Conservation (phyloP, 2,329 filamentous ascomycete genomes). For the Colletotrichum godetiae region DNA sequence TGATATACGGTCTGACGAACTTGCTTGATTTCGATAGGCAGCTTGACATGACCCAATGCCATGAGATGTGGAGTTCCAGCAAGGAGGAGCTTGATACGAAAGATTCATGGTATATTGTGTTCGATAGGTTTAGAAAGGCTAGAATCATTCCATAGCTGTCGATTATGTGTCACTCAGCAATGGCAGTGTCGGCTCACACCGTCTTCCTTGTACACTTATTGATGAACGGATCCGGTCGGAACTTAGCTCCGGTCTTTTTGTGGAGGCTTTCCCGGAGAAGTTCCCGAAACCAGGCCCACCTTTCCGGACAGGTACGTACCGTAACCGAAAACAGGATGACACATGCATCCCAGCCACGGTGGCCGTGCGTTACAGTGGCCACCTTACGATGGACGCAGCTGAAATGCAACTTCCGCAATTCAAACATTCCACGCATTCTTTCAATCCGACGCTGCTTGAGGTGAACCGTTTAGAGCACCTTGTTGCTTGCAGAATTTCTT, state of each 20-base stretch:
- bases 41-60: neutral
- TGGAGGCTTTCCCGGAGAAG: neutral
- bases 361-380: conserved; percentile 15
- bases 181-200: neutral
- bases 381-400: conserved; percentile 15
- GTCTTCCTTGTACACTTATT: neutral
- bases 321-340: neutral
- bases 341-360: conserved; percentile 11
- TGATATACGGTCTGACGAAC: neutral
- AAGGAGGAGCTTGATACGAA: neutral
- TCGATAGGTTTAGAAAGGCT: neutral
- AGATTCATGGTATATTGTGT: neutral
- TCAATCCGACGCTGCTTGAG: neutral
- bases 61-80: neutral
- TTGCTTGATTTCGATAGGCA: neutral
- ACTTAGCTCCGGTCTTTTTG: neutral
- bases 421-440: conserved; percentile 5
- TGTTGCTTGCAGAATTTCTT: neutral
- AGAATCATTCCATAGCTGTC: neutral
- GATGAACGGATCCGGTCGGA: neutral
- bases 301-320: neutral
- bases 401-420: conserved; percentile 3
- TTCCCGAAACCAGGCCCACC: neutral
- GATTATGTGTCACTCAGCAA: too few species aligned
- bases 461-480: neutral